Evolutionary conservation across 2,329 filamentous ascomycete species (phyloP), one percentile per base, ranked within the genome.

Genomic region (Cladosporium halotolerans): DNA sequence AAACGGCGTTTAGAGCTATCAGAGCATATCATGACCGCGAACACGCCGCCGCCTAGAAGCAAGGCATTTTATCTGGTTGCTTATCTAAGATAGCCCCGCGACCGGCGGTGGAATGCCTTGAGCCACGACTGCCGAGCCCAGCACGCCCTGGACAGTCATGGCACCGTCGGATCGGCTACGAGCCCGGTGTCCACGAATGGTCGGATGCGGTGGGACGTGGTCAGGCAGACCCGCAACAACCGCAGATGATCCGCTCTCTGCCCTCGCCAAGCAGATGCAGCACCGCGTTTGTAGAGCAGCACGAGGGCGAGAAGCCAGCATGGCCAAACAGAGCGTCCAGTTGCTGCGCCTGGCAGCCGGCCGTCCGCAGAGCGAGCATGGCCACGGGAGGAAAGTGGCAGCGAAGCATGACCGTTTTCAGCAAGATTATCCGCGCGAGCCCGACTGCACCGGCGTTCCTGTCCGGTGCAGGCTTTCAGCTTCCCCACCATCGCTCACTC

Each of bases 1-100:
- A 53, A 44, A 53, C 49, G 57, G 58, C 58, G 57, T 59, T 59
- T 46, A 44, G 44, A 49, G 41, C 23, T 28, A 28, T 28, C 4
- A 28, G 23, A 28, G 4, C 23, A 28, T 28, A 7, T 28, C 23
- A 28, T 18, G 16, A 18, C 23, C 23, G 23, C 23, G 23, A 28
- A 28, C 23, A 28, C 23, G 23, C 23, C 23, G 23, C 7, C 7
- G 23, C 23, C 23, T 7, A 5, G 23, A 28, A 28, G 23, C 23
- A 5, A 5, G 7, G 23, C 23, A 28, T 28, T 28, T 7, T 5
- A 28, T 28, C 7, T 28, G 23, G 4, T 28, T 28, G 23, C 23
- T 28, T 28, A 28, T 28, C 23, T 28, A 28, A 28, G 23, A 7
- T 28, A 28, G 23, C 5, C 23, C 23, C 23, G 23, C 23, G 23